Conservation (phyloP, 805 yeast genomes). For the Candida sakaeoensis region DNA sequence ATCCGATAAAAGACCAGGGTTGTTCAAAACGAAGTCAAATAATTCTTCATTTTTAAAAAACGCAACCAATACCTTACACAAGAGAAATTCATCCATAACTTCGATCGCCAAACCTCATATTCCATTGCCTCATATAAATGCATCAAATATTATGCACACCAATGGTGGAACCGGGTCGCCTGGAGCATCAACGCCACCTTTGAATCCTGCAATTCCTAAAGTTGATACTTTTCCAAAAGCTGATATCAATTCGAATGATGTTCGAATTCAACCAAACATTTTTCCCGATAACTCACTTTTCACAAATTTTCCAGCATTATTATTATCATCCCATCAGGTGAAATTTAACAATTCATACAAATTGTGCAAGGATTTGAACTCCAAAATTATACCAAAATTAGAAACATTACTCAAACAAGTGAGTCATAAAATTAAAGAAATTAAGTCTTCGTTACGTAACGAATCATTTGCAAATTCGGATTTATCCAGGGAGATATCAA, state of each 20-base stretch:
- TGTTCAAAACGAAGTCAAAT: slow-evolving; percentile 22
- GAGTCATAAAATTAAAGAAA: slow-evolving; percentile 37
- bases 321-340: slow-evolving; percentile 33
- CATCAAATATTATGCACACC: no score
- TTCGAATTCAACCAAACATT: slow-evolving; percentile 17
- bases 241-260: slow-evolving; percentile 13
- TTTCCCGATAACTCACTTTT: slow-evolving; percentile 18
- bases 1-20: slow-evolving; percentile 18
- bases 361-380: slow-evolving; percentile 27
- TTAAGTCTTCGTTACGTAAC: slow-evolving; percentile 35
- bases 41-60: slow-evolving; percentile 12
- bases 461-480: slow-evolving; percentile 38
- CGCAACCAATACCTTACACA: slow-evolving; percentile 11
- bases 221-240: slow-evolving; percentile 1
- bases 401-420: slow-evolving; percentile 34
- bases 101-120: slow-evolving; percentile 7
- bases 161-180: neutral
- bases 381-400: slow-evolving; percentile 34
- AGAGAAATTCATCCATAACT: slow-evolving; percentile 13
- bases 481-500: slow-evolving; percentile 43
- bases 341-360: slow-evolving; percentile 23
- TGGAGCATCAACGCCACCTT: slow-evolving; percentile 2
- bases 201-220: slow-evolving; percentile 3
- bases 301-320: slow-evolving; percentile 28
- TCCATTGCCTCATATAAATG: slow-evolving; percentile 2